Evolutionary conservation across 139 green algal genomes (phyloP), one percentile per base, ranked within the genome.

Genomic region (Bryopsis sp.): DNA sequence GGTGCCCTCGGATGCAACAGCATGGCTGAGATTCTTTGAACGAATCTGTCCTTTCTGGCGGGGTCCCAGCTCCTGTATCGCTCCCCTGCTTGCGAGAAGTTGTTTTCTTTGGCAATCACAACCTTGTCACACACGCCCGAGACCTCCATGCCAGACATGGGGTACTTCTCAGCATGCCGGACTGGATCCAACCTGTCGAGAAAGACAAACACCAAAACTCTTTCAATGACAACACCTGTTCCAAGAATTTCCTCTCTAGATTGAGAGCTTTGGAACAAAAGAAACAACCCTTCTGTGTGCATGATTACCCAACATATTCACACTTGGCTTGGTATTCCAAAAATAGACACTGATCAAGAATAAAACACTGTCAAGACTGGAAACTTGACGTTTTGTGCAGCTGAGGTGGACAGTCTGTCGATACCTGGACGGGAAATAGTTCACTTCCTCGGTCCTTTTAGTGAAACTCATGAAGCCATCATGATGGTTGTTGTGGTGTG

Each of bases 381-480:
- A n/a, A n/a, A n/a, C n/a, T n/a, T n/a, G n/a, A n/a, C n/a, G n/a
- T n/a, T n/a, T n/a, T n/a, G n/a, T n/a, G n/a, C n/a, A n/a, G n/a
- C n/a, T n/a, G n/a, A n/a, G n/a, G n/a, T n/a, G n/a, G n/a, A n/a
- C n/a, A n/a, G n/a, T n/a, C n/a, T n/a, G n/a, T n/a, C n/a, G n/a
- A n/a, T n/a, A 84, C 81, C 81, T 77, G 1, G 82, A 92, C 1
- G 91, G 92, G 84, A 97, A 97, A 84, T 97, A 97, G 83, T 97
- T 97, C 33, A 97, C 84, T 84, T 97, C 91, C 85, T 96, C 89
- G 38, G 87, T 81, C 37, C 91, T 78, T 75, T 93, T 79, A 80
- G 93, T 88, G 79, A 96, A 94, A 81, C 97, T 97, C 92, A 97
- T 97, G 78, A 93, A 83, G 28, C 92, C 90, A 48, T 97, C 92